These are phyloP conservation scores for Arthrocladium fulminans DNA, from an alignment of 2,329 filamentous ascomycete genomes.

Conservation along the genomic window DNA sequence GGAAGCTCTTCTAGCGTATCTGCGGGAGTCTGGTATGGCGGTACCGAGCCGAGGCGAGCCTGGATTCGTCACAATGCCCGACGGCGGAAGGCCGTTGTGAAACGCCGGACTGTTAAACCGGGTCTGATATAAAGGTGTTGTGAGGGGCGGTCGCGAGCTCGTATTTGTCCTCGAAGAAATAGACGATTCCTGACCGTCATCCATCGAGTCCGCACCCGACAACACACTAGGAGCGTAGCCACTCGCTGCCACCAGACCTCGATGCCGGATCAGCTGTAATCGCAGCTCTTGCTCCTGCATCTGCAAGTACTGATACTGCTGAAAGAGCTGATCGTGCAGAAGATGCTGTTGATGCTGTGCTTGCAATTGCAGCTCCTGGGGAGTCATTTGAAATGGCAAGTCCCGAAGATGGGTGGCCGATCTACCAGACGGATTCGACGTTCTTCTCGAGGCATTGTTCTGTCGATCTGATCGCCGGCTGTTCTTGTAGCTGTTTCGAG, in stretches of 20 bases:
- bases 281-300: slow-evolving; percentile 43
- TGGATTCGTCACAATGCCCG: slow-evolving; percentile 37
- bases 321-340: slow-evolving; percentile 41
- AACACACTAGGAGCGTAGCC: slow-evolving; percentile 29
- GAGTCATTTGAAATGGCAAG: slow-evolving; percentile 28
- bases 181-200: slow-evolving; percentile 15
- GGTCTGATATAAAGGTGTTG: slow-evolving; percentile 23
- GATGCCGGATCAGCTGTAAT: slow-evolving; percentile 32
- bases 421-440: slow-evolving; percentile 49
- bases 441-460: slow-evolving; percentile 41
- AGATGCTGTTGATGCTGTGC: slow-evolving; percentile 41
- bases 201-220: slow-evolving; percentile 28
- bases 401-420: slow-evolving; percentile 30
- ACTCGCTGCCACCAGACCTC: slow-evolving; percentile 14
- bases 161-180: slow-evolving; percentile 15
- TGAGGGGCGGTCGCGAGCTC: slow-evolving; percentile 19
- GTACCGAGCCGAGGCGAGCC: slow-evolving; percentile 36
- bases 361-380: slow-evolving; percentile 31
- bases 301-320: slow-evolving; percentile 43
- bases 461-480: slow-evolving; percentile 43
- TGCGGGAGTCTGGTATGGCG: slow-evolving; percentile 35
- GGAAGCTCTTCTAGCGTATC: slow-evolving; percentile 38
- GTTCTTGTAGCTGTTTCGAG: slow-evolving; percentile 39
- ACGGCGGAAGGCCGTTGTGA: slow-evolving; percentile 21
- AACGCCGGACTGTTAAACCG: slow-evolving; percentile 21